phyloP scores from a whole-genome alignment of 1,284 basidiomycete species.

The Irpex lacteus region DNA sequence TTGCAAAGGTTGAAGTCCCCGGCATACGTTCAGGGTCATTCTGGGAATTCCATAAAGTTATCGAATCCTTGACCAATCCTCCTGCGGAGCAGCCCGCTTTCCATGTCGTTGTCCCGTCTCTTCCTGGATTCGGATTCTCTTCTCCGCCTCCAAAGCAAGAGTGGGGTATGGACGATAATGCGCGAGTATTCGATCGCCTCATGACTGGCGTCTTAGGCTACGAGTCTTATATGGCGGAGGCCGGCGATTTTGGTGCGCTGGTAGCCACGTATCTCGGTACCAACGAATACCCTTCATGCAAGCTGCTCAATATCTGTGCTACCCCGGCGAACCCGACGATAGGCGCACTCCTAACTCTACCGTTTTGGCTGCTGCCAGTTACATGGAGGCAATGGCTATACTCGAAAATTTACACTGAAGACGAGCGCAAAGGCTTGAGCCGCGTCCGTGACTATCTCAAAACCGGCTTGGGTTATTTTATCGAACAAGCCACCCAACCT shows the following conservation, averaged over 20 bases:
- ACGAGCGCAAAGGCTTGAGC: slow-evolving; percentile 8
- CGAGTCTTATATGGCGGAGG: slow-evolving; percentile 15
- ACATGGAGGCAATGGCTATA: slow-evolving; percentile 16
- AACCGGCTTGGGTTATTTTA: slow-evolving; percentile 4
- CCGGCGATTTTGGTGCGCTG: slow-evolving; percentile 13
- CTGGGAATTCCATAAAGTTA: slow-evolving; percentile 17
- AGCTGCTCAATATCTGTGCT: slow-evolving; percentile 11
- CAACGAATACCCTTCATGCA: slow-evolving; percentile 15
- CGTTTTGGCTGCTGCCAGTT: slow-evolving; percentile 14
- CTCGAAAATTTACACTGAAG: slow-evolving; percentile 14
- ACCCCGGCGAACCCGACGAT: slow-evolving; percentile 4
- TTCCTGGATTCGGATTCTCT: slow-evolving; percentile 21
- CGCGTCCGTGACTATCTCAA: slow-evolving; percentile 7
- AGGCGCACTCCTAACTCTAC: slow-evolving; percentile 13
- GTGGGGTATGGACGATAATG: slow-evolving; percentile 17
- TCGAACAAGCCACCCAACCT: slow-evolving; percentile 13
- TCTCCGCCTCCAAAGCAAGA: slow-evolving; percentile 13
- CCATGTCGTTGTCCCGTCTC: slow-evolving; percentile 18
- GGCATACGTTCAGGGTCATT: slow-evolving; percentile 6
- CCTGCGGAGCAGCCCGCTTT: slow-evolving; percentile 18
- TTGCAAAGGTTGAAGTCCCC: neutral
- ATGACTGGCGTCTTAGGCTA: slow-evolving; percentile 19
- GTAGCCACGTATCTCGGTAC: slow-evolving; percentile 7
- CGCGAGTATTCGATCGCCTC: slow-evolving; percentile 15
- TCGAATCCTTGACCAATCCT: slow-evolving; percentile 13